phyloP scores from a whole-genome alignment of 176 grass and related monocot genomes.

The Phragmites australis region DNA sequence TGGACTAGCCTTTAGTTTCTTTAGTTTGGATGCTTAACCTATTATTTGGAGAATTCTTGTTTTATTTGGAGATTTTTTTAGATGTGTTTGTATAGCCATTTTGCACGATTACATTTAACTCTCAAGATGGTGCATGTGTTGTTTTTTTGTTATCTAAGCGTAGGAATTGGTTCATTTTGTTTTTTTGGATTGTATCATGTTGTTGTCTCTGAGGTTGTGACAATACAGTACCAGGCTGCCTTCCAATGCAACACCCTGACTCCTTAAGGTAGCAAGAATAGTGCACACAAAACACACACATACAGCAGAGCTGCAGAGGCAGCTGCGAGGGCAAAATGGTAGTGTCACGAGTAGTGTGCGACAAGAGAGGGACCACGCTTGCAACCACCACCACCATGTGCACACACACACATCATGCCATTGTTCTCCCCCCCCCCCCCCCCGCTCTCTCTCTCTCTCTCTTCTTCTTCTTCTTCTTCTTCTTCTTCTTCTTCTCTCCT shows the following conservation, averaged over 20 bases:
- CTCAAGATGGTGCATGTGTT: neutral
- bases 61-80: neutral
- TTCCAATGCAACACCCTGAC: neutral
- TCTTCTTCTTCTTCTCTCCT: slow-evolving; percentile 5
- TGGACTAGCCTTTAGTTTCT: neutral
- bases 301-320: neutral
- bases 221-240: neutral
- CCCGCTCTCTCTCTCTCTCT: too few species aligned
- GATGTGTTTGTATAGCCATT: neutral
- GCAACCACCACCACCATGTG: slow-evolving; percentile 31
- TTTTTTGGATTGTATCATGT: neutral
- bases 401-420: slow-evolving; percentile 2
- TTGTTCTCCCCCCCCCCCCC: too few species aligned
- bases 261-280: slow-evolving; percentile 29
- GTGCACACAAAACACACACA: slow-evolving; percentile 3
- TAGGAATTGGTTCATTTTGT: neutral
- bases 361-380: slow-evolving; percentile 36
- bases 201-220: too few species aligned
- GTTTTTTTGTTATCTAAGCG: neutral
- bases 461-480: too few species aligned
- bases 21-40: neutral
- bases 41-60: neutral
- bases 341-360: slow-evolving; percentile 33
- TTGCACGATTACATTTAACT: neutral
- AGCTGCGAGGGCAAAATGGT: slow-evolving; percentile 41